Evolutionary conservation across 139 green algal species (phyloP).

Genomic region (Closterium sp.): DNA sequence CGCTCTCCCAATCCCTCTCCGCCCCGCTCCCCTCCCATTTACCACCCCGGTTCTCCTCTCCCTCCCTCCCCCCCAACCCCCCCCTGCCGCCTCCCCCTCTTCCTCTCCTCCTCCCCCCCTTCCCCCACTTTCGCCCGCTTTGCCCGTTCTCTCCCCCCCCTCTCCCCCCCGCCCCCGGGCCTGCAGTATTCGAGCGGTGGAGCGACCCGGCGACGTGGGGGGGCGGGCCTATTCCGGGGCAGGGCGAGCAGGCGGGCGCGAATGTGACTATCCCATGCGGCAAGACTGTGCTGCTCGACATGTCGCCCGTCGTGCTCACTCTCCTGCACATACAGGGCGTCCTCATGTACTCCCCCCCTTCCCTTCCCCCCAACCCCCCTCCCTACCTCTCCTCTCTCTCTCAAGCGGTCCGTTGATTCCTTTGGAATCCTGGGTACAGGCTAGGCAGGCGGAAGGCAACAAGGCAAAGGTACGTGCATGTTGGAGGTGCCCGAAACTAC

Average conservation of each 20-base stretch:
- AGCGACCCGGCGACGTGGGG: slow-evolving; percentile 19
- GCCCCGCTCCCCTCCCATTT: too few relatives aligned
- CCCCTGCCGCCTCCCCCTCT: too few relatives aligned
- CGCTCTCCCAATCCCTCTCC: not conserved
- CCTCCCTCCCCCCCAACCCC: not conserved
- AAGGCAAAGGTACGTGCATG: too few relatives aligned
- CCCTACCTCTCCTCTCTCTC: not conserved
- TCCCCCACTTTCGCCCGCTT: not conserved
- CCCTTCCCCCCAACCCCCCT: not conserved
- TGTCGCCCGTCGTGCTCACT: slow-evolving; percentile 6
- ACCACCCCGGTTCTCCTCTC: not conserved
- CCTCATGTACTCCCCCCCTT: not conserved
- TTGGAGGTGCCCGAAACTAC: too few relatives aligned
- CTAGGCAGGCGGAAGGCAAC: too few relatives aligned
- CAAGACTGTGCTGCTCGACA: slow-evolving; percentile 12
- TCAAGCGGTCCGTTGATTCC: too few relatives aligned
- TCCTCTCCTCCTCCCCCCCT: not conserved
- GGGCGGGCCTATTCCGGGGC: not conserved
- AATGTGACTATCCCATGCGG: slow-evolving; percentile 35
- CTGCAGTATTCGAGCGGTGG: slow-evolving; percentile 24
- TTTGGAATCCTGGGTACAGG: too few relatives aligned
- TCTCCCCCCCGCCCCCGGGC: not conserved
- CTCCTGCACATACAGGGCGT: not conserved
- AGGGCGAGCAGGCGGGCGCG: not conserved
- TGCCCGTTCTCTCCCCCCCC: not conserved